Conservation (phyloP, 257 asterid genomes). For the Datura wrightii region DNA sequence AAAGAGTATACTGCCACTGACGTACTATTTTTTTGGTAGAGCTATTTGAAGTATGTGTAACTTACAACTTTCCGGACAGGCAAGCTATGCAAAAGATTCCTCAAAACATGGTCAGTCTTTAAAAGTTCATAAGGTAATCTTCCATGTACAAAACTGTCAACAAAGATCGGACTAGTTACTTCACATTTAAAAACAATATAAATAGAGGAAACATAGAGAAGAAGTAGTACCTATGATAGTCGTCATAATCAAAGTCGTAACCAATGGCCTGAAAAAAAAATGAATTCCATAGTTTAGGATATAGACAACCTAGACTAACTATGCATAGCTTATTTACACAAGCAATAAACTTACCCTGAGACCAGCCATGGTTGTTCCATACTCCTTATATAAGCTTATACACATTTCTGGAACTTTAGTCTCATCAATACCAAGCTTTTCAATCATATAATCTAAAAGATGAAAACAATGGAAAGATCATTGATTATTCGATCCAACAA, state of each 20-base stretch:
- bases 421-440: slow-evolving; percentile 69
- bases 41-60: slow-evolving; percentile 19
- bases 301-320: not conserved
- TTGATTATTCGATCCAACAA: not conserved
- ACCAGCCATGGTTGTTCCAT: slow-evolving; percentile 98
- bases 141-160: slow-evolving; percentile 80
- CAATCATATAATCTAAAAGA: slow-evolving; percentile 73
- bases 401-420: slow-evolving; percentile 68
- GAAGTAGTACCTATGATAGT: slow-evolving; percentile 68
- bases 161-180: not conserved
- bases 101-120: slow-evolving; percentile 68
- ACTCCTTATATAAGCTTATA: slow-evolving; percentile 73
- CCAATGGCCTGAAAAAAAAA: slow-evolving; percentile 67
- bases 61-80: slow-evolving; percentile 86
- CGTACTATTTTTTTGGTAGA: not conserved
- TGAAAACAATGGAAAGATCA: slow-evolving; percentile 24
- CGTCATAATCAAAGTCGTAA: slow-evolving; percentile 79
- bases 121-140: slow-evolving; percentile 81
- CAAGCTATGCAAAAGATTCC: slow-evolving; percentile 65
- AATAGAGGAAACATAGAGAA: slow-evolving; percentile 18
- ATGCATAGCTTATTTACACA: not conserved
- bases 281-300: not conserved
- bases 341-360: slow-evolving; percentile 55
- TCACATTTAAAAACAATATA: not conserved
- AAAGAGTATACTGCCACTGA: not conserved